Conservation (phyloP, 352 stramenopile species). For the Phytophthora litchii region DNA sequence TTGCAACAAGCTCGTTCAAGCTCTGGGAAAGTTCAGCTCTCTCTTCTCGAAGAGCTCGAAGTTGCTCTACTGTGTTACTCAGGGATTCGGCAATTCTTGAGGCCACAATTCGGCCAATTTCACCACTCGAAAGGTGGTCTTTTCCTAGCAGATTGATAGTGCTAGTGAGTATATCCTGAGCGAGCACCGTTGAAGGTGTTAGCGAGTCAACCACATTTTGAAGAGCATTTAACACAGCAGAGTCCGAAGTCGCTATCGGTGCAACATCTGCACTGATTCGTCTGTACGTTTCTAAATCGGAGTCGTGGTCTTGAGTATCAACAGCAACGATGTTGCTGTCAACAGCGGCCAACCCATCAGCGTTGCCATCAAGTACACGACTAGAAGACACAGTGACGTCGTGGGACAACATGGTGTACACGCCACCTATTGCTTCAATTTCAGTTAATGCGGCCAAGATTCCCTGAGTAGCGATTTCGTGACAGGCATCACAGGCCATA, state of each 20-base stretch:
- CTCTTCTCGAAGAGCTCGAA: conserved; percentile 17
- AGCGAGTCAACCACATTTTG: conserved; percentile 29
- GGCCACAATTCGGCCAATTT: conserved; percentile 47
- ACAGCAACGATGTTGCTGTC: conserved; percentile 15
- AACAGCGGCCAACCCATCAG: neutral
- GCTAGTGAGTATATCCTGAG: conserved; percentile 22
- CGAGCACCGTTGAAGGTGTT: conserved; percentile 21
- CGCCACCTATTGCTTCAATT: conserved; percentile 15
- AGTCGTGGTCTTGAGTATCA: neutral
- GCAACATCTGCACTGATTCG: neutral
- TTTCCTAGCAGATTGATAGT: conserved; percentile 22
- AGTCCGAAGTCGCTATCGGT: conserved; percentile 9
- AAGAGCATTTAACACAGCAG: conserved; percentile 21
- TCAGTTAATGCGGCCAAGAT: conserved; percentile 27
- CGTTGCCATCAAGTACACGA: neutral
- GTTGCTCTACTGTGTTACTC: conserved; percentile 29
- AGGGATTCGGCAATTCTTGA: conserved; percentile 47
- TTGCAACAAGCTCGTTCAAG: conserved; percentile 34
- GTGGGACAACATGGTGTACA: conserved; percentile 8
- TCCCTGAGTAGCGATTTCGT: conserved; percentile 15
- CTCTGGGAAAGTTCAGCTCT: conserved; percentile 20
- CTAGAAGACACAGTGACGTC: neutral
- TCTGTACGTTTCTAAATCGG: neutral
- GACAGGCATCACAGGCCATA: conserved; percentile 6
- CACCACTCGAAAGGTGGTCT: conserved; percentile 13